Conservation (phyloP, 2,329 filamentous ascomycete species). For the Clonostachys chloroleuca region DNA sequence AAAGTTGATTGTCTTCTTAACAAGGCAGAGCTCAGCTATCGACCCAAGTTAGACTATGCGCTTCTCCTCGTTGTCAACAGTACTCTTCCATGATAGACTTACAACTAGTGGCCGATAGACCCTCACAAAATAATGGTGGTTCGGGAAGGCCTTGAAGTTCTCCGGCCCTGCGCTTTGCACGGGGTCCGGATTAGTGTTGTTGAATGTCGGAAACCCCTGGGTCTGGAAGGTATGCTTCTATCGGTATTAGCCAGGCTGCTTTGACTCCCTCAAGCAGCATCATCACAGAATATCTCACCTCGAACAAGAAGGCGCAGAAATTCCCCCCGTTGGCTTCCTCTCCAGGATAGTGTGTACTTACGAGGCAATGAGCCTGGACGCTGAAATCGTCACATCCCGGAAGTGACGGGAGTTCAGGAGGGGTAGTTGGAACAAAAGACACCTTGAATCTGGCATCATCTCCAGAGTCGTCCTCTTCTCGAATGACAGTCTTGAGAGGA, state of each 20-base stretch:
- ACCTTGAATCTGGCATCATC: slow-evolving; percentile 23
- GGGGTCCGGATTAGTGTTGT: background rate
- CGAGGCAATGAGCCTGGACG: slow-evolving; percentile 32
- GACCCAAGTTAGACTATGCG: background rate
- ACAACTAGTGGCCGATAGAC: slow-evolving; percentile 50
- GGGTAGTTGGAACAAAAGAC: slow-evolving; percentile 29
- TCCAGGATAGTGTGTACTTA: too few species aligned
- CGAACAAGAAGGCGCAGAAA: slow-evolving; percentile 47
- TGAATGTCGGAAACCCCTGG: too few species aligned
- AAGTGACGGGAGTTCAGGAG: slow-evolving; percentile 27
- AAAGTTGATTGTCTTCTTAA: slow-evolving; percentile 45
- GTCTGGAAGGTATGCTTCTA: too few species aligned
- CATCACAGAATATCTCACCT: slow-evolving; percentile 26
- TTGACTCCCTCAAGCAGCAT: slow-evolving; percentile 16
- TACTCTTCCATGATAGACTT: slow-evolving; percentile 15
- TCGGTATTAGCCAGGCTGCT: too few species aligned
- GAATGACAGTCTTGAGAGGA: slow-evolving; percentile 26
- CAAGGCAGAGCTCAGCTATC: slow-evolving; percentile 40
- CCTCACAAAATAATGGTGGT: slow-evolving; percentile 53
- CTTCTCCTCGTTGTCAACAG: background rate
- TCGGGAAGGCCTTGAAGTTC: slow-evolving; percentile 44
- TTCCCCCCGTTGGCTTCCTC: too few species aligned
- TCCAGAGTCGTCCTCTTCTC: slow-evolving; percentile 11
- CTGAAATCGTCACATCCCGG: slow-evolving; percentile 18
- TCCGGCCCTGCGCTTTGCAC: slow-evolving; percentile 29